These are phyloP conservation scores for Silene noctiflora DNA, from an alignment of 179 eudicot species.

Conservation along the genomic window DNA sequence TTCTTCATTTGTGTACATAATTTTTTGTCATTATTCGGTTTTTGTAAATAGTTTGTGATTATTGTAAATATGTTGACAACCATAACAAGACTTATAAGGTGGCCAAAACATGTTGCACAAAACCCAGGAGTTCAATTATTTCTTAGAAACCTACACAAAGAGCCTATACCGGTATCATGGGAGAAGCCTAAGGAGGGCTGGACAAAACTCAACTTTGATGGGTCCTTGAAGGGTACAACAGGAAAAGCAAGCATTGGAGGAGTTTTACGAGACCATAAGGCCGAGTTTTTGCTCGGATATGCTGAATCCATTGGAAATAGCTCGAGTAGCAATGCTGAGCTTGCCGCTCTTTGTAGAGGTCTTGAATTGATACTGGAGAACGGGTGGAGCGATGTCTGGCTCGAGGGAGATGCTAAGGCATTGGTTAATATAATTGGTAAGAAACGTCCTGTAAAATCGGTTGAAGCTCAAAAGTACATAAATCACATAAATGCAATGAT, in stretches of 20 bases:
- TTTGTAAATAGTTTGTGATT: neutral
- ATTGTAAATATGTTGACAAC: conserved; percentile 25
- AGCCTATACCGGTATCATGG: conserved; percentile 63
- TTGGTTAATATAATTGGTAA: conserved; percentile 45
- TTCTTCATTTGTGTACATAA: neutral
- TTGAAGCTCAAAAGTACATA: conserved; percentile 46
- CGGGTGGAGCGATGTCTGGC: conserved; percentile 74
- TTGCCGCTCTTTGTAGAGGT: conserved; percentile 66
- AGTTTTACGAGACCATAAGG: conserved; percentile 64
- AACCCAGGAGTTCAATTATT: conserved; percentile 29
- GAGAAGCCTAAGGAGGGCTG: conserved; percentile 71
- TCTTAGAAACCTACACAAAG: conserved; percentile 43
- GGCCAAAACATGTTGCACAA: conserved; percentile 14
- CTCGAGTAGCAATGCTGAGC: conserved; percentile 63
- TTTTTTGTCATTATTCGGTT: neutral
- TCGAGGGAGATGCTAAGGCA: conserved; percentile 79
- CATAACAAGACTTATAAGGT: conserved; percentile 18
- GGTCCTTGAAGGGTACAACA: conserved; percentile 57
- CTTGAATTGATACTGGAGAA: conserved; percentile 67
- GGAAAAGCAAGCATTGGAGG: conserved; percentile 88
- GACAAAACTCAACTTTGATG: conserved; percentile 82
- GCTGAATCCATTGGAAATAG: conserved; percentile 56
- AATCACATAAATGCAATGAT: conserved; percentile 45
- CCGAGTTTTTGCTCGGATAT: conserved; percentile 67
- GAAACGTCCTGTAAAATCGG: conserved; percentile 39